These are phyloP conservation scores for Herpetomonas tarakana DNA, from an alignment of 208 protist genomes.

Conservation along the genomic window DNA sequence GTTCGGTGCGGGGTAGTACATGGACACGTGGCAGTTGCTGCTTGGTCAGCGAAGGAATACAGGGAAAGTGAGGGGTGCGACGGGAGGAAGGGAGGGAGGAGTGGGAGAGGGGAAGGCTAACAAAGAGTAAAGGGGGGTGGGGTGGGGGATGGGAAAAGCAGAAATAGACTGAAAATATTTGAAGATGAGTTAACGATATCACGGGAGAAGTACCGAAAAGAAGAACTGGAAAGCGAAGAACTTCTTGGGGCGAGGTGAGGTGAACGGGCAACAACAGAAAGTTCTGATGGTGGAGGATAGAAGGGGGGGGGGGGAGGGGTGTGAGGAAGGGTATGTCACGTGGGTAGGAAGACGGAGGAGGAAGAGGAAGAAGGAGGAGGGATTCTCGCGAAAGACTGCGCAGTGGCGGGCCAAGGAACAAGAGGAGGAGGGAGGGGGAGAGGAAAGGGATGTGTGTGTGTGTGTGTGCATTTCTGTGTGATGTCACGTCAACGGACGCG, in stretches of 20 bases:
- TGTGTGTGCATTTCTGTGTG: too few relatives aligned
- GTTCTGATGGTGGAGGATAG: too few relatives aligned
- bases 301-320: too few relatives aligned
- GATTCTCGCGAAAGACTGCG: too few relatives aligned
- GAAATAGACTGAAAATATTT: constrained; percentile 7
- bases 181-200: not conserved
- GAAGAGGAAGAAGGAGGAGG: not conserved
- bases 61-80: constrained; percentile 1
- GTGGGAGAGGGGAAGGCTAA: not conserved
- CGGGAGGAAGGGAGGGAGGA: constrained; percentile 8
- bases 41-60: not conserved
- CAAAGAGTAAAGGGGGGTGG: constrained; percentile 11
- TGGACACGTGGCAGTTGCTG: constrained; percentile 1
- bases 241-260: not conserved
- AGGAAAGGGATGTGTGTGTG: not conserved
- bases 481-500: too few relatives aligned
- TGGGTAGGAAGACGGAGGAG: not conserved
- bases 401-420: too few relatives aligned
- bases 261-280: not conserved
- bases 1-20: constrained; percentile 25
- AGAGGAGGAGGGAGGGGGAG: not conserved
- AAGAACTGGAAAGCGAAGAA: constrained; percentile 3
- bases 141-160: constrained; percentile 9
- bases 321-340: too few relatives aligned
- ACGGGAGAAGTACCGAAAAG: constrained; percentile 5